Evolutionary conservation across 2,329 filamentous ascomycete species (phyloP).

Genomic region (Fusarium pseudonygamai): DNA sequence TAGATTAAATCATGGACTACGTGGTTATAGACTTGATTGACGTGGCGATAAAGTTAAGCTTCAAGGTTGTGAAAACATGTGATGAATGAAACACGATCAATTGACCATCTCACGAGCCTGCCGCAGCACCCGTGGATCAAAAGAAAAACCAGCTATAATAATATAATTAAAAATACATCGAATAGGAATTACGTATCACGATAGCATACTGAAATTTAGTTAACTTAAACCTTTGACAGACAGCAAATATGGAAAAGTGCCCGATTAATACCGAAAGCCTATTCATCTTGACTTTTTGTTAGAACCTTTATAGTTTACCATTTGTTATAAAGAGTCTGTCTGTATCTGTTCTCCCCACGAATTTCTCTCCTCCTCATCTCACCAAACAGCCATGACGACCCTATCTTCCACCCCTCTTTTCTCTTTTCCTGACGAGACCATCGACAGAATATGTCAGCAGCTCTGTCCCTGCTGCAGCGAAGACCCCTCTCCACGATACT

Average conservation of each 20-base stretch:
- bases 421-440: not conserved
- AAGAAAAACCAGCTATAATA: too few relatives aligned
- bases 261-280: not conserved
- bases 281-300: not conserved
- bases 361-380: not conserved
- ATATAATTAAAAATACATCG: too few relatives aligned
- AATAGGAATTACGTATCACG: too few relatives aligned
- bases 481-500: not conserved
- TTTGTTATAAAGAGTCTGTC: not conserved
- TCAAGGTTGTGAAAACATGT: too few relatives aligned
- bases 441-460: not conserved
- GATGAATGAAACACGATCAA: too few relatives aligned
- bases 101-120: too few relatives aligned
- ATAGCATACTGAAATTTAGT: not conserved
- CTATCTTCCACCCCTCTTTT: too few relatives aligned
- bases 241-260: not conserved
- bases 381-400: not conserved
- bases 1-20: too few relatives aligned
- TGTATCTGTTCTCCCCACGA: fast-evolving
- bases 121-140: too few relatives aligned
- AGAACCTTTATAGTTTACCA: not conserved
- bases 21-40: too few relatives aligned
- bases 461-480: not conserved
- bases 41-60: too few relatives aligned
- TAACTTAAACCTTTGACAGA: not conserved